phyloP scores from a whole-genome alignment of 495 filamentous ascomycete genomes.

The Friedmanniomyces simplex region DNA sequence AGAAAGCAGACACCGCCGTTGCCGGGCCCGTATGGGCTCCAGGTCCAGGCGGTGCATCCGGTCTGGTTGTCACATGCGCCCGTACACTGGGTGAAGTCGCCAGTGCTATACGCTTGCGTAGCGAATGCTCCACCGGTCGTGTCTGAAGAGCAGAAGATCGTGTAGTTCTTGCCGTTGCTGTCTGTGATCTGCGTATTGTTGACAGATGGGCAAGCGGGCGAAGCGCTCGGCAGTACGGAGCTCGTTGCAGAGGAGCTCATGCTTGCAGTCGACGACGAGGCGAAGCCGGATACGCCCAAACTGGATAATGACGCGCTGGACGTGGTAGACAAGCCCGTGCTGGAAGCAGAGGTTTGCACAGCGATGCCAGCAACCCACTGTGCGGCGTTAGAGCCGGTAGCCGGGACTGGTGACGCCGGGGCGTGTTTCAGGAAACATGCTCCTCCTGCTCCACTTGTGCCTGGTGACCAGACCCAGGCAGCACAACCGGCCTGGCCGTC shows the following conservation, averaged over 20 bases:
- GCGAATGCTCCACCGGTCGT: background rate
- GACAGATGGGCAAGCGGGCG: background rate
- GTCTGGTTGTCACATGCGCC: background rate
- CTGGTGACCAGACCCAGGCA: background rate
- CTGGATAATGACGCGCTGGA: no score
- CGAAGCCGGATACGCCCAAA: no score
- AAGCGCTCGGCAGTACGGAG: background rate
- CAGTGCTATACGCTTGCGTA: background rate
- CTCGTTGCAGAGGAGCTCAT: background rate
- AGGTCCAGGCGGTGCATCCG: constrained; percentile 4
- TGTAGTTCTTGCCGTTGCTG: constrained; percentile 7
- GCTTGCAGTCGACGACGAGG: background rate
- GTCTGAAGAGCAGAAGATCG: background rate
- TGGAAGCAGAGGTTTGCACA: background rate
- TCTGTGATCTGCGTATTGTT: constrained; percentile 9
- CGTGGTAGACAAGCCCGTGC: no score
- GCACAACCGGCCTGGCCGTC: background rate
- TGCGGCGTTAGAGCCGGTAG: background rate
- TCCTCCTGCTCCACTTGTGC: background rate
- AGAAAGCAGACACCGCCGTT: constrained; percentile 5
- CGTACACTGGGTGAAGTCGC: constrained; percentile 7
- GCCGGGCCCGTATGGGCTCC: background rate
- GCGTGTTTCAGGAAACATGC: background rate
- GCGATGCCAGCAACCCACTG: background rate
- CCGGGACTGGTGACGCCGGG: background rate